A percentile compares a stretch with the other conserved stretches of the same genome.
phyloP scores from a whole-genome alignment of 257 asterid species.

The Scutellaria barbata region DNA sequence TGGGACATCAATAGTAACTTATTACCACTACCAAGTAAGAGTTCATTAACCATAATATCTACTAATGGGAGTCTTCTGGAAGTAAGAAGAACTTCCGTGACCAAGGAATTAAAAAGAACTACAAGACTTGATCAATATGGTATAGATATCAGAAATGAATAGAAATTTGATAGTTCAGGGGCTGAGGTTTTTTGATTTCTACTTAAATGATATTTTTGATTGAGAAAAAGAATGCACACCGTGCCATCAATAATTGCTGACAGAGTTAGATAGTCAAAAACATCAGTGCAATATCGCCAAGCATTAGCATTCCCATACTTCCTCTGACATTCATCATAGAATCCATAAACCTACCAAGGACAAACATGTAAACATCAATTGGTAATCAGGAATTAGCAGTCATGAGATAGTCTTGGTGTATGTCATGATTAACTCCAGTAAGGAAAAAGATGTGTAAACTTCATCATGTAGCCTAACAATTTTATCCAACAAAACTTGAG shows the following conservation, averaged over 20 bases:
- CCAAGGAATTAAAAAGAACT: constrained; percentile 10
- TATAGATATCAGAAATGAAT: constrained; percentile 12
- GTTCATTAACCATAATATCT: not conserved
- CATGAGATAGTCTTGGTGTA: constrained; percentile 17
- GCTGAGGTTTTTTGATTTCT: not conserved
- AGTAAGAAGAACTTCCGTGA: constrained; percentile 1
- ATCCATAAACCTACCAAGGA: constrained; percentile 86
- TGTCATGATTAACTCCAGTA: constrained; percentile 21
- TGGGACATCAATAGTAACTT: constrained; percentile 38
- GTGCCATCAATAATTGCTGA: constrained; percentile 98
- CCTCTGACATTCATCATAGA: constrained; percentile 97
- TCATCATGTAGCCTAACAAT: not conserved
- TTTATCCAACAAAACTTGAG: constrained; percentile 15
- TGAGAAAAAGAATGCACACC: constrained; percentile 49
- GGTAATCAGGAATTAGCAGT: constrained; percentile 29
- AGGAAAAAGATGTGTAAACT: not conserved
- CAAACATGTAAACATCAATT: constrained; percentile 26
- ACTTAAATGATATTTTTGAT: constrained; percentile 11
- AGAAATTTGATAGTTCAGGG: constrained; percentile 20
- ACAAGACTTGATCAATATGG: not conserved
- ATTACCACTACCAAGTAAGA: constrained; percentile 28
- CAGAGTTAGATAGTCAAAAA: constrained; percentile 89
- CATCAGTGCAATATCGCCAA: constrained; percentile 99
- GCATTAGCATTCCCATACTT: constrained; percentile 98
- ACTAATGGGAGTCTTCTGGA: not conserved